phyloP scores from a whole-genome alignment of 179 eudicot species.

The Beta lomatogona region DNA sequence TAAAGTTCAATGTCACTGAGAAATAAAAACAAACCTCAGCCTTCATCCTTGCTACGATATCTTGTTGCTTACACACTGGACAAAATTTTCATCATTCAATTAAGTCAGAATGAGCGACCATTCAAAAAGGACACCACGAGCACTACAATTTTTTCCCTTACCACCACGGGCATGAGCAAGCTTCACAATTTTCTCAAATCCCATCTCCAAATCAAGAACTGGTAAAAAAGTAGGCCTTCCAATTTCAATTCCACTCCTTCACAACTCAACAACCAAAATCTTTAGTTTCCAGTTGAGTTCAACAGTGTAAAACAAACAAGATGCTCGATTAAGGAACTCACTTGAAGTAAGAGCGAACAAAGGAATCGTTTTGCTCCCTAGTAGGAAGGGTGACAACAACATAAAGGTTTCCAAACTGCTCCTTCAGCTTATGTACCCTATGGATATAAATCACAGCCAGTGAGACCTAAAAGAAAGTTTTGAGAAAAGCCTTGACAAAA shows the following conservation, averaged over 20 bases:
- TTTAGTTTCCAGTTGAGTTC: conserved; percentile 2
- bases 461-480: background rate
- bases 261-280: conserved; percentile 21
- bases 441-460: conserved; percentile 22
- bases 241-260: conserved; percentile 68
- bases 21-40: conserved; percentile 62
- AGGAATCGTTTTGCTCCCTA: conserved; percentile 73
- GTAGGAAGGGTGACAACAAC: conserved; percentile 81
- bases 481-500: background rate
- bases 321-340: conserved; percentile 31
- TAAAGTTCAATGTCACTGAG: conserved; percentile 6
- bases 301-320: background rate
- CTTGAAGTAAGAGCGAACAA: conserved; percentile 70
- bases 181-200: conserved; percentile 85
- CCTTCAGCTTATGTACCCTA: conserved; percentile 77
- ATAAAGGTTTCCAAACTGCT: conserved; percentile 81
- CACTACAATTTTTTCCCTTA: conserved; percentile 22
- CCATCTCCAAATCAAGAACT: conserved; percentile 83
- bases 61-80: conserved; percentile 78
- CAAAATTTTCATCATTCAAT: conserved; percentile 13
- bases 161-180: conserved; percentile 92
- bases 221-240: conserved; percentile 82
- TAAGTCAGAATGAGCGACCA: background rate
- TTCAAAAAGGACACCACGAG: background rate
- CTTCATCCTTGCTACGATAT: conserved; percentile 64